Evolutionary conservation across 257 asterid genomes (phyloP).

Genomic region (Jacaranda copaia): DNA sequence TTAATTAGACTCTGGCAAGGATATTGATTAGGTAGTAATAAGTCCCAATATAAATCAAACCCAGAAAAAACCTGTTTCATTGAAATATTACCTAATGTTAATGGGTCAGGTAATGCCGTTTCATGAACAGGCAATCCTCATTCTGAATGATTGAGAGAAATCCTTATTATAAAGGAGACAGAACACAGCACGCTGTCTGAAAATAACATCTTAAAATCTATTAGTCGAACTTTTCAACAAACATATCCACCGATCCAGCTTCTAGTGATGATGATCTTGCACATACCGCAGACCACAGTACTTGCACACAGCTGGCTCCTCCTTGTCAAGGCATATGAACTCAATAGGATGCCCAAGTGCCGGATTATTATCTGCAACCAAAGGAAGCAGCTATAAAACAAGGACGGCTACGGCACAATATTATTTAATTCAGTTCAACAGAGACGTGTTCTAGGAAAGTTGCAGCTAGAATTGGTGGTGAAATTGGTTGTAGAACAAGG

Average conservation of each 20-base stretch:
- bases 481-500: not conserved
- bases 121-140: not conserved
- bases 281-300: slow-evolving; percentile 73
- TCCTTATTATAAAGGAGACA: slow-evolving; percentile 19
- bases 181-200: not conserved
- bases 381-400: not conserved
- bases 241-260: not conserved
- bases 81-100: not conserved
- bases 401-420: not conserved
- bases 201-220: slow-evolving; percentile 19
- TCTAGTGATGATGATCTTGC: slow-evolving; percentile 74
- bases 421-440: not conserved
- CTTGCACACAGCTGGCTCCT: slow-evolving; percentile 69
- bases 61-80: not conserved
- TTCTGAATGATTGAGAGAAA: not conserved
- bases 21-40: not conserved
- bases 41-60: not conserved
- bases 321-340: slow-evolving; percentile 75
- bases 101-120: not conserved
- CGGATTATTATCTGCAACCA: slow-evolving; percentile 57
- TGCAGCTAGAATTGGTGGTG: not conserved
- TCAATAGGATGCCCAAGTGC: slow-evolving; percentile 83
- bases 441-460: not conserved
- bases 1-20: not conserved
- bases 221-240: not conserved